Percentiles rank a stretch among this genome's conserved stretches.
Conservation (phyloP, 1,139 yeast genomes). For the Yamadazyma atmosphaerica region DNA sequence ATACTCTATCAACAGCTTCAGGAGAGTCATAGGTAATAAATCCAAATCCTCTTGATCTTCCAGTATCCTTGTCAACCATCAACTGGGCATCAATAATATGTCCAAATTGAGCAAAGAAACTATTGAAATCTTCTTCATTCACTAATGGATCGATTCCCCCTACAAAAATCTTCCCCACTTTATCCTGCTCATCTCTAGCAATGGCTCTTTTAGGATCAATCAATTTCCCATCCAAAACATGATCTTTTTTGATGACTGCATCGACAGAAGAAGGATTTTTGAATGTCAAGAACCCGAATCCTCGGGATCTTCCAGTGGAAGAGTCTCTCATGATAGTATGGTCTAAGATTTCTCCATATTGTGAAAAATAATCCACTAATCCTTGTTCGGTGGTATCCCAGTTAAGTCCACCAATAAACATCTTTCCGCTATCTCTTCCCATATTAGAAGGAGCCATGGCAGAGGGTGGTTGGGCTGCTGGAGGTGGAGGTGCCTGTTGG, state of each 20-base stretch:
- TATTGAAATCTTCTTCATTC: slow-evolving; percentile 87
- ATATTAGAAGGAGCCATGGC: slow-evolving; percentile 31
- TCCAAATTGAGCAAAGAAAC: slow-evolving; percentile 88
- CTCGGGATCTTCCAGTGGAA: slow-evolving; percentile 89
- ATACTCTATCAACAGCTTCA: slow-evolving; percentile 90
- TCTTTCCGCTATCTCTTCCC: slow-evolving; percentile 68
- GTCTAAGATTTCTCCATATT: slow-evolving; percentile 89
- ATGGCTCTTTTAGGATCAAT: slow-evolving; percentile 98
- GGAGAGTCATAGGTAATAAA: slow-evolving; percentile 96
- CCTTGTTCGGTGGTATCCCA: slow-evolving; percentile 97
- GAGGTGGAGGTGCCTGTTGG: slow-evolving; percentile 4
- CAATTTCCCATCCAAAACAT: slow-evolving; percentile 90
- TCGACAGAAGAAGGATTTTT: slow-evolving; percentile 81
- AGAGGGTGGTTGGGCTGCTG: slow-evolving; percentile 17
- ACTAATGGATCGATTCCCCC: slow-evolving; percentile 98
- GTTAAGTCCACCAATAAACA: slow-evolving; percentile 97
- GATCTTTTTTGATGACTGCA: slow-evolving; percentile 84
- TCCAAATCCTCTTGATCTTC: slow-evolving; percentile 97
- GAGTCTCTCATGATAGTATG: slow-evolving; percentile 94
- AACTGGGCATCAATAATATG: slow-evolving; percentile 94
- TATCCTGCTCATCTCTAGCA: slow-evolving; percentile 97
- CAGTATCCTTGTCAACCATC: slow-evolving; percentile 97
- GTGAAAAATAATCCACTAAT: slow-evolving; percentile 76
- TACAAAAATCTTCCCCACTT: slow-evolving; percentile 94
- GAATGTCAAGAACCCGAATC: slow-evolving; percentile 94